Conservation (phyloP, 345 rosid species). For the Salix viminalis region DNA sequence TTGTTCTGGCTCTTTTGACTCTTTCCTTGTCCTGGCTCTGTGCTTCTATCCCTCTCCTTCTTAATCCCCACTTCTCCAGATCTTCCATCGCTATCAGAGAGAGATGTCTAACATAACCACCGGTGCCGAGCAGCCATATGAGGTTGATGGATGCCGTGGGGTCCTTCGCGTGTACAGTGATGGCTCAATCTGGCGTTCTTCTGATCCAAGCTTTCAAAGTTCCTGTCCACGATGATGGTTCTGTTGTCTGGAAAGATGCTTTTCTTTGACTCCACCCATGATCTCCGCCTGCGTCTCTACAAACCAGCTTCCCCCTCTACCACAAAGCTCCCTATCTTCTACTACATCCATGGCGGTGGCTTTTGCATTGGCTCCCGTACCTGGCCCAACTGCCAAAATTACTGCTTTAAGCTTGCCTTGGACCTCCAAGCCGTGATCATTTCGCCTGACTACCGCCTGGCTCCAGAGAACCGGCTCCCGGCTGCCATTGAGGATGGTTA, state of each 20-base stretch:
- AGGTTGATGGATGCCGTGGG: conserved; percentile 59
- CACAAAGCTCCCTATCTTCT: conserved; percentile 20
- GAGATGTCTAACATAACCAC: conserved; percentile 10
- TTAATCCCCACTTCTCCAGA: neutral
- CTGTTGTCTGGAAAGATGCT: conserved; percentile 52
- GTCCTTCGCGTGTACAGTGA: conserved; percentile 57
- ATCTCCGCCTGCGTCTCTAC: conserved; percentile 49
- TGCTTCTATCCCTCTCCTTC: neutral
- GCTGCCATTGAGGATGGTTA: conserved; percentile 52
- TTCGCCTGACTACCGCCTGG: conserved; percentile 51
- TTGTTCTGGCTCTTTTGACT: neutral
- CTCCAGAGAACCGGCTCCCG: conserved; percentile 59
- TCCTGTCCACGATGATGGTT: conserved; percentile 48
- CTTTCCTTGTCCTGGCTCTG: neutral
- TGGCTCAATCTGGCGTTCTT: conserved; percentile 54
- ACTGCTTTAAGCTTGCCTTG: conserved; percentile 39
- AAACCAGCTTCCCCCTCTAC: conserved; percentile 31
- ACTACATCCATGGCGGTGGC: conserved; percentile 64
- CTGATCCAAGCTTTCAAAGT: conserved; percentile 49
- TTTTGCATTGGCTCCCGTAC: conserved; percentile 59
- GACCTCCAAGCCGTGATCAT: conserved; percentile 46
- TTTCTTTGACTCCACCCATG: conserved; percentile 29
- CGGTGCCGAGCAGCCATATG: conserved; percentile 17
- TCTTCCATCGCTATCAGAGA: neutral
- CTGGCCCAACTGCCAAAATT: conserved; percentile 59